Conservation (phyloP, 179 eudicot species). For the Silene noctiflora region DNA sequence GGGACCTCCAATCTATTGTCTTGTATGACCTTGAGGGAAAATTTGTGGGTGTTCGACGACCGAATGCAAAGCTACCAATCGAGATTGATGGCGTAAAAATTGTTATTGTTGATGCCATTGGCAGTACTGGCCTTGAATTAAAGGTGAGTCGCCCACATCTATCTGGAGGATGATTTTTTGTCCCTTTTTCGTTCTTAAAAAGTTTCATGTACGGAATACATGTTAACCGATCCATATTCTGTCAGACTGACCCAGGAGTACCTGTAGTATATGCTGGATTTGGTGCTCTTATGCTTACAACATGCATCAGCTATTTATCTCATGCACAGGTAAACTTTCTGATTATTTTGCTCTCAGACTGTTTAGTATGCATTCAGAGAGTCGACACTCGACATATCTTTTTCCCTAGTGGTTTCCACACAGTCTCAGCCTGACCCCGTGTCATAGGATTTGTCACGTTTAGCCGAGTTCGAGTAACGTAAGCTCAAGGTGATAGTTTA, state of each 20-base stretch:
- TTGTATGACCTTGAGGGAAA: conserved; percentile 91
- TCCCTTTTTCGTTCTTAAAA: neutral
- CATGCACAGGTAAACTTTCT: conserved; percentile 73
- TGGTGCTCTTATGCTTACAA: conserved; percentile 95
- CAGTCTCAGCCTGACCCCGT: no score
- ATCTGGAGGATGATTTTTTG: neutral
- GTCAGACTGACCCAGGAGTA: conserved; percentile 94
- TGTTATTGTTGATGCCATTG: conserved; percentile 80
- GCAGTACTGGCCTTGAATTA: conserved; percentile 88
- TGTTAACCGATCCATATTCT: conserved; percentile 8
- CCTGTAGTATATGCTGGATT: conserved; percentile 98
- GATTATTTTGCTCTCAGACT: neutral
- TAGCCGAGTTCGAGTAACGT: neutral
- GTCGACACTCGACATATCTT: neutral
- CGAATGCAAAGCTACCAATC: conserved; percentile 88
- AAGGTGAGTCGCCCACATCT: conserved; percentile 45
- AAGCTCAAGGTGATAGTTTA: neutral
- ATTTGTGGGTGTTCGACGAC: conserved; percentile 87
- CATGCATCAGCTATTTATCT: conserved; percentile 86
- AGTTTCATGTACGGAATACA: neutral
- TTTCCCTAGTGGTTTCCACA: no score
- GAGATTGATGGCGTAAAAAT: conserved; percentile 82
- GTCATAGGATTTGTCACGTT: no score
- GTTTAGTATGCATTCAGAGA: neutral
- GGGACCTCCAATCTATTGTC: conserved; percentile 90